A percentile compares a stretch with the other conserved stretches of the same genome.
These are phyloP conservation scores for Irpex sp. DNA, from an alignment of 1,284 basidiomycete species.

Conservation along the genomic window DNA sequence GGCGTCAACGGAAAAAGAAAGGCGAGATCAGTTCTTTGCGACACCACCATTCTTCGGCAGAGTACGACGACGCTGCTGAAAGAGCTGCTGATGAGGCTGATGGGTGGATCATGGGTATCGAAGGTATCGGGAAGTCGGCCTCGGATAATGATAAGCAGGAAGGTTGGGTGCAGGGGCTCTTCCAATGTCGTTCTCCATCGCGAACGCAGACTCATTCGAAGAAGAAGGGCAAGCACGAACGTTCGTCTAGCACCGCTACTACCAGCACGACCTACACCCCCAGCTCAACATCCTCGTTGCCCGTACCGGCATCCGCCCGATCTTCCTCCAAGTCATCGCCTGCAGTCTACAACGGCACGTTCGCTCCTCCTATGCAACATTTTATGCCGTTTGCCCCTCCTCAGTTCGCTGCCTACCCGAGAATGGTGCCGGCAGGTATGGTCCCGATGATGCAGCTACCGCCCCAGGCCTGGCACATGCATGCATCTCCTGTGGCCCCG, in stretches of 20 bases:
- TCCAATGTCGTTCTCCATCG: conserved; percentile 5
- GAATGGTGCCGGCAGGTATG: background rate
- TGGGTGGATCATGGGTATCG: conserved; percentile 15
- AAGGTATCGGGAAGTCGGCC: conserved; percentile 8
- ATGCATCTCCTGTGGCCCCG: background rate
- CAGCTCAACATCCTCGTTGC: background rate
- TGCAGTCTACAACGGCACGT: background rate
- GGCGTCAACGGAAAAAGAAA: conserved; percentile 17
- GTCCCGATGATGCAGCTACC: background rate
- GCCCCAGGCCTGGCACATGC: background rate
- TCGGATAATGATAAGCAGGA: conserved; percentile 16
- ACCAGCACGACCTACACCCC: background rate
- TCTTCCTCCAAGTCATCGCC: background rate
- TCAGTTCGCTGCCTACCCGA: conserved; percentile 1
- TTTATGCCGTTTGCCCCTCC: conserved; percentile 1
- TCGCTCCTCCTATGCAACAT: background rate
- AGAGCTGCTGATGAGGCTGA: conserved; percentile 1
- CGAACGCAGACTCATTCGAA: background rate
- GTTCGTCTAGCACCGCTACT: conserved; percentile 1
- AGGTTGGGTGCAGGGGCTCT: conserved; percentile 8
- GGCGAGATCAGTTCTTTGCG: conserved; percentile 5
- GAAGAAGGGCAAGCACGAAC: conserved; percentile 3
- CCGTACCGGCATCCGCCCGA: too few relatives aligned
- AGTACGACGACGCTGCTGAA: conserved; percentile 1
- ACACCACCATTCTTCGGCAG: background rate